Percentiles rank a stretch among this genome's conserved stretches.
Conservation (phyloP, 2,329 filamentous ascomycete genomes). For the Clonostachys rosea region DNA sequence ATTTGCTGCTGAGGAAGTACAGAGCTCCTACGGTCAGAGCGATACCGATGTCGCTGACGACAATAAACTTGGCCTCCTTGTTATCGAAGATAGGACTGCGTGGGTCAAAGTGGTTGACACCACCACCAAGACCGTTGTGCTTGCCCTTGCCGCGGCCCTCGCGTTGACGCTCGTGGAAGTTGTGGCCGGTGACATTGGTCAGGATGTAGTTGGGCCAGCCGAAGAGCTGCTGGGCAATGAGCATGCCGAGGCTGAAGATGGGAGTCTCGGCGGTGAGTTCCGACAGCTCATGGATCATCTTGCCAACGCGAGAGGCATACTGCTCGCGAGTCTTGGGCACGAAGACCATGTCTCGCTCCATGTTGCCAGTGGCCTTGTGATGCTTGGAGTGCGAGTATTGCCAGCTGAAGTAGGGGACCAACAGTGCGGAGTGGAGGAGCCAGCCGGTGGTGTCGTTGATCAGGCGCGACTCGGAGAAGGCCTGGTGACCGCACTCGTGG, state of each 20-base stretch:
- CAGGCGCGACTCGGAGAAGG: slow-evolving; percentile 88
- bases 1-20: slow-evolving; percentile 67
- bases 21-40: slow-evolving; percentile 57
- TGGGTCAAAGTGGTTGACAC: slow-evolving; percentile 95
- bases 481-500: slow-evolving; percentile 96
- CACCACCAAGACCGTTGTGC: slow-evolving; percentile 71
- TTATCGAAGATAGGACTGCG: slow-evolving; percentile 85
- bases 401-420: slow-evolving; percentile 99
- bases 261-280: slow-evolving; percentile 96
- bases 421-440: slow-evolving; percentile 80
- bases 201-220: slow-evolving; percentile 93
- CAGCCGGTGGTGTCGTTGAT: slow-evolving; percentile 92
- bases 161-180: slow-evolving; percentile 83
- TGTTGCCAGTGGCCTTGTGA: slow-evolving; percentile 97
- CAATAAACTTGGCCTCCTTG: slow-evolving; percentile 83
- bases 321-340: slow-evolving; percentile 86
- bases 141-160: slow-evolving; percentile 95
- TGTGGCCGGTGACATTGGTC: slow-evolving; percentile 92
- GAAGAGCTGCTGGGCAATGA: slow-evolving; percentile 80
- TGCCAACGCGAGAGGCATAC: slow-evolving; percentile 72
- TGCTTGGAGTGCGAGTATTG: slow-evolving; percentile 99
- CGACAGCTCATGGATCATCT: slow-evolving; percentile 71
- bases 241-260: slow-evolving; percentile 68
- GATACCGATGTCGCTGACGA: slow-evolving; percentile 81
- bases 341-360: slow-evolving; percentile 99